Evolutionary conservation across 2,329 filamentous ascomycete species (phyloP), one percentile per base, ranked within the genome.

Genomic region (Calonectria leucothoes): DNA sequence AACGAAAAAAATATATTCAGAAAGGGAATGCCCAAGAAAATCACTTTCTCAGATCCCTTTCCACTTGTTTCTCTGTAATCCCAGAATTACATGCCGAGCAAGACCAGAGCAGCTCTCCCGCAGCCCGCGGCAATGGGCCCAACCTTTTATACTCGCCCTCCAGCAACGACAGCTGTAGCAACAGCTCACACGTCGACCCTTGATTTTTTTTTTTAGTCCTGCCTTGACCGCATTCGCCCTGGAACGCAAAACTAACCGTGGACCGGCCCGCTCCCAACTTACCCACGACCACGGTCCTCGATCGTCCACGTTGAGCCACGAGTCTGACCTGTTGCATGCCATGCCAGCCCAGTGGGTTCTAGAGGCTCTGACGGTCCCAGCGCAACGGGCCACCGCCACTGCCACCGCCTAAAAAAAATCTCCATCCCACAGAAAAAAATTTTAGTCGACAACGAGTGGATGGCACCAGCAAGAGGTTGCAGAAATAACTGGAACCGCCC

Each of bases 271-370:
- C 59, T 64, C 70, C 70, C 49, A 66, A 49, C 37, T 31, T 63
- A 45, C 27, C 65, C 64, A 67, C 69, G 61, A 48, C 64, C 57
- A 29, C 49, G 66, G 31, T 59, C 64, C 51, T 71, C 42, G 31
- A 71, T 71, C 66, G 70, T 72, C 66, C 70, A 72, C 70, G 70
- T 72, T 33, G 65, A 57, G 59, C 55, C 25, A 65, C 31, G 51
- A 68, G 65, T 69, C 66, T 69, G 49, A 69, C 70, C 49, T 66
- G 65, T 49, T 66, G 66, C 66, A 52, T 59, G 48, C 55, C 39
- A 68, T 49, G 23, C 42, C 51, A 51, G 51, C 57, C 55, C 55
- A 39, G 55, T 61, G 55, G 55, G 55, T 61, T 61, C 55, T 37
- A 61, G 55, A 61, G 55, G 55, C 55, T 61, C 55, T 61, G 55